These are phyloP conservation scores for Daldinia grandis DNA, from an alignment of 495 filamentous ascomycete genomes.

Conservation along the genomic window DNA sequence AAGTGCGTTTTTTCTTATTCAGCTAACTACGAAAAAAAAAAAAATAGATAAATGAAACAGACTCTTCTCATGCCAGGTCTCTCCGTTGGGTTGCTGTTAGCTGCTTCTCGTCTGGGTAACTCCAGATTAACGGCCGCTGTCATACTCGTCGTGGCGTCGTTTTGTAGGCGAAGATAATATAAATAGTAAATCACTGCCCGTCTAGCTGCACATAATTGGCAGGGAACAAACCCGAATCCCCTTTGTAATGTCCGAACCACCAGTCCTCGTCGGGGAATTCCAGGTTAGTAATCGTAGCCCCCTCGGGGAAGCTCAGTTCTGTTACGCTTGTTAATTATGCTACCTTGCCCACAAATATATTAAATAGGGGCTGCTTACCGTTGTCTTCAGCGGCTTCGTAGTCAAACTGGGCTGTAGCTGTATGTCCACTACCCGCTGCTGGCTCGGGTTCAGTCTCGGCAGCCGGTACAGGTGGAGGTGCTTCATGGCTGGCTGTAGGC, in stretches of 20 bases:
- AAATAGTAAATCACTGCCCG: constrained; percentile 48
- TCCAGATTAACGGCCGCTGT: constrained; percentile 26
- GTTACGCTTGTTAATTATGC: constrained; percentile 33
- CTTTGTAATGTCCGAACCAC: constrained; percentile 90
- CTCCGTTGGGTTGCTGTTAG: not conserved
- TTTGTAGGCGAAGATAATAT: not conserved
- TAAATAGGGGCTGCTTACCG: constrained; percentile 53
- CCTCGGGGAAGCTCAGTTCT: constrained; percentile 91
- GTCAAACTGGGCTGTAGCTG: constrained; percentile 89
- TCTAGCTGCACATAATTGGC: constrained; percentile 80
- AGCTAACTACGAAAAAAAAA: constrained; percentile 27
- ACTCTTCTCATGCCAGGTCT: constrained; percentile 20
- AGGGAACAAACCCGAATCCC: constrained; percentile 88
- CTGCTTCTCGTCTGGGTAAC: constrained; percentile 18
- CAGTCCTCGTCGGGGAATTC: constrained; percentile 99
- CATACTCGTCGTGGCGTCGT: constrained; percentile 7
- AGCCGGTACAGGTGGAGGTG: constrained; percentile 46
- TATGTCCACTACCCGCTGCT: constrained; percentile 57
- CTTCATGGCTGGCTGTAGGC: constrained; percentile 29
- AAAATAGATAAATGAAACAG: constrained; percentile 5
- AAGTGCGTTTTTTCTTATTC: constrained; percentile 25
- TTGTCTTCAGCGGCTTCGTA: constrained; percentile 99
- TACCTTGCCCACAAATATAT: not conserved
- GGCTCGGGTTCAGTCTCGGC: constrained; percentile 41
- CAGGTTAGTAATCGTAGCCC: constrained; percentile 72